A percentile compares a stretch with the other conserved stretches of the same genome.
Evolutionary conservation across 2,329 filamentous ascomycete genomes (phyloP).

Genomic region (Hawksworthiomyces lignivorus): DNA sequence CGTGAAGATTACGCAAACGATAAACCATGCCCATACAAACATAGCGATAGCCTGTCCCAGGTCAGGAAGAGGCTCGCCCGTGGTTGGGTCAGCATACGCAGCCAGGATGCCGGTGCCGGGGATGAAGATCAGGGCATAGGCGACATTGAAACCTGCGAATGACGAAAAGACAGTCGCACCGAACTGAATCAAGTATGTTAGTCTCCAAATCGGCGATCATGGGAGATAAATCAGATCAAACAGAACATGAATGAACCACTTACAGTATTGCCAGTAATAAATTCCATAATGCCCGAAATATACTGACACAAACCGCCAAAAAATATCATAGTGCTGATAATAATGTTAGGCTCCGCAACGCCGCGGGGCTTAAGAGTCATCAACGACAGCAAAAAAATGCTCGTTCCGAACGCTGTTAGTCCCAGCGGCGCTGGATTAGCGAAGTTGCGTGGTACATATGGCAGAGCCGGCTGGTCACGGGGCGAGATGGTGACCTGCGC

Average conservation of each 20-base stretch:
- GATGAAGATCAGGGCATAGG: constrained; percentile 64
- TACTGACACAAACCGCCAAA: constrained; percentile 75
- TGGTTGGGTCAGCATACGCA: constrained; percentile 29
- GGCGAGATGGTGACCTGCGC: constrained; percentile 13
- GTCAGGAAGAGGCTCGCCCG: constrained; percentile 25
- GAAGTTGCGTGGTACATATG: constrained; percentile 30
- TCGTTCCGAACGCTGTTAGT: constrained; percentile 70
- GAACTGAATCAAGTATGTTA: no score
- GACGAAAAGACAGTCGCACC: constrained; percentile 73
- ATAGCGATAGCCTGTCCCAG: constrained; percentile 57
- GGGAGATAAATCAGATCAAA: not conserved
- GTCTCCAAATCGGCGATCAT: no score
- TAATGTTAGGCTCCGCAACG: constrained; percentile 54
- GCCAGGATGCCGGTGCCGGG: constrained; percentile 55
- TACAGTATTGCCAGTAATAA: constrained; percentile 68
- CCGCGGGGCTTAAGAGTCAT: constrained; percentile 65
- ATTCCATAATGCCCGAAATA: constrained; percentile 82
- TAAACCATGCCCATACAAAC: constrained; percentile 74
- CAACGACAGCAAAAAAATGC: constrained; percentile 70
- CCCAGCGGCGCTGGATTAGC: constrained; percentile 74
- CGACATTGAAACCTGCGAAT: constrained; percentile 78
- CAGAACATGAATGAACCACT: not conserved
- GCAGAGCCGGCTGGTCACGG: constrained; percentile 11
- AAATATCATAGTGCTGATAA: constrained; percentile 63
- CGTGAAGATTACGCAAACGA: constrained; percentile 65